phyloP scores from a whole-genome alignment of 371 early-diverging fungal genomes.

The Mortierella sp. region DNA sequence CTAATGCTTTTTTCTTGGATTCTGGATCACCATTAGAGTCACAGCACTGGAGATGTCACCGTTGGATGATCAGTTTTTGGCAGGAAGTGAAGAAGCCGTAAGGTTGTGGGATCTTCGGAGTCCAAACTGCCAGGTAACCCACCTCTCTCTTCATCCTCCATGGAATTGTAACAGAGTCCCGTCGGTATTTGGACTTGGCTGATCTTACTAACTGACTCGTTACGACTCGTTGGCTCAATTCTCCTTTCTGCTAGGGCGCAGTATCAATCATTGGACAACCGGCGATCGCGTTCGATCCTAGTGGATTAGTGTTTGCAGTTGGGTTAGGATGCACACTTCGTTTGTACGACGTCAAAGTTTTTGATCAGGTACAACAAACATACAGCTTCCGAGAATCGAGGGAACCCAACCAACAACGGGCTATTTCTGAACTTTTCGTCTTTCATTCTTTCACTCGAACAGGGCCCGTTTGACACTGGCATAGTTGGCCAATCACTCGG shows the following conservation, averaged over 20 bases:
- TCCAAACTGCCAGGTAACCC: constrained; percentile 69
- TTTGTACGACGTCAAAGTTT: constrained; percentile 78
- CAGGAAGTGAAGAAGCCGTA: constrained; percentile 79
- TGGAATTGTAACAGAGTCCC: no score
- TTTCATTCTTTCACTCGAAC: no score
- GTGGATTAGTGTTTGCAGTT: constrained; percentile 82
- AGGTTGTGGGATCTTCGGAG: constrained; percentile 84
- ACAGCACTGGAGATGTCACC: constrained; percentile 83
- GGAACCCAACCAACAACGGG: no score
- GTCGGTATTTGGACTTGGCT: no score
- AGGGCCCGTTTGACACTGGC: constrained; percentile 55
- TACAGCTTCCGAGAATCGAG: no score
- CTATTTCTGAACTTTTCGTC: no score
- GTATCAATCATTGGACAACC: constrained; percentile 62
- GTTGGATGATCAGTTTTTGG: constrained; percentile 77
- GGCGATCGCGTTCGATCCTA: constrained; percentile 81
- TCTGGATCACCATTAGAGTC: constrained; percentile 60
- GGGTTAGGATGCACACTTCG: constrained; percentile 65
- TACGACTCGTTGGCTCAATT: no score
- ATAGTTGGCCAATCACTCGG: constrained; percentile 28
- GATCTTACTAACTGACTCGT: no score
- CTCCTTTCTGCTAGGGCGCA: no score
- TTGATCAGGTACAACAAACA: constrained; percentile 64
- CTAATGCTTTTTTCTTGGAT: constrained; percentile 1
- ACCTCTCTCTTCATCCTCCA: background rate